Evolutionary conservation across 2,329 filamentous ascomycete genomes (phyloP), one percentile per base, ranked within the genome.

Genomic region (Trichophaea hybrida): DNA sequence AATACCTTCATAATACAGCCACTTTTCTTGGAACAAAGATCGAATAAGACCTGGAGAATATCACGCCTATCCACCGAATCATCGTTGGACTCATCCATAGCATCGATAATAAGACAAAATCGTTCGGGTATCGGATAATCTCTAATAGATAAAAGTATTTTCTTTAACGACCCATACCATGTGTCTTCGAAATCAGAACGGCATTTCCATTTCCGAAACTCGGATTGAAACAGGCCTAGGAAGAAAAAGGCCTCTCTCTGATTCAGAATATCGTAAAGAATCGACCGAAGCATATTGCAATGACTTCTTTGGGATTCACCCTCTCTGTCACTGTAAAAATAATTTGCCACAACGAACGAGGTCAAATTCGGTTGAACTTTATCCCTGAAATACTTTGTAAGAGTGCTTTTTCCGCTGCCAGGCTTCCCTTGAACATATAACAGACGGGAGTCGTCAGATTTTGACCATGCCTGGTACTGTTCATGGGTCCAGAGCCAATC

Each of bases 311-410:
- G 31, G 8, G 32, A 10, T 12, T 46, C 38, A 2, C 55, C 55
- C 7, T 57, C 55, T 4, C 55, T 35, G 38, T 57, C 12, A 32
- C 55, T 57, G 32, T 57, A 57, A 32, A 57, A 57, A 10, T 48
- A 48, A 10, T 49, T 43, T 17, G 33, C 35, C n/a, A 55, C n/a
- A 24, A 55, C 43, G 43, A 5, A 2, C 10, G 44, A 49, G 10
- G 2, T 24, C 17, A 5, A 12, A 1, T 13, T 4, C 44, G 5
- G 44, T 17, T 49, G 13, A 17, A 49, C 2, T 1, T 49, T 49
- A n/a, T 49, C 17, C 7, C 15, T 13, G 44, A 49, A 49, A 6
- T 49, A 49, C 6, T 49, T 49, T 8, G 44, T 24, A 1, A 49
- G 44, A 6, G 44, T 49, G 5, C 44, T 49, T 49, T 49, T 49